Base-by-base conservation (phyloP, 176 grass and related monocot genomes). In the Zoysia pacifica region DNA sequence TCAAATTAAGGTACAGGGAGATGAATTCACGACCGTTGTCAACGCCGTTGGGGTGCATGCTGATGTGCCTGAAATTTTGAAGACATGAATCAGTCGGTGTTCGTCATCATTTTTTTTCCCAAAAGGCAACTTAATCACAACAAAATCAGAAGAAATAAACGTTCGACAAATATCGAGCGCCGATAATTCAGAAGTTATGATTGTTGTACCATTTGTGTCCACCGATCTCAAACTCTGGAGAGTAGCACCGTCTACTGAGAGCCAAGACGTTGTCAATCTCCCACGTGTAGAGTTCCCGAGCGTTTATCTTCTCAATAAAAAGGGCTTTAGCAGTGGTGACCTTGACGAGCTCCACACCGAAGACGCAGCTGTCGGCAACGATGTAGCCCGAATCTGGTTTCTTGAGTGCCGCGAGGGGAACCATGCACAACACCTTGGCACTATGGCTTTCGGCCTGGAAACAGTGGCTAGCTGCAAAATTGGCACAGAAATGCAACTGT, bases 311-410 rank as follows among this genome's bases (percentile, higher is more conserved):
- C 45, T 63, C 14, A 63, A 40, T 45, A 38, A 11, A 1, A 28
- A 51, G 13, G 28, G 35, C 14, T 37, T 51, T 65, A 59, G 44
- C 4, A 51, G 60, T 63, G 28, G 44, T 60, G 48, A 74, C 35
- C 16, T 51, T 51, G 50, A 76, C 59, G 36, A 85, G 46, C 62
- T 85, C 51, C 19, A 85, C 74, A 1, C 74, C 74, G 7, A 85
- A 42, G 19, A 63, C 65, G 39, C 74, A 70, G 20, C 65, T 78
- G 66, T 85, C 74, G 0, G 44, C 37, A 38, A 79, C 3, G 7
- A 85, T 48, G 65, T 79, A 79, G 51, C 59, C 66, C 0, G 47
- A 68, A 19, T 51, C 14, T 2, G 12, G 7, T 18, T 65, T 48
- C 66, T 50, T 79, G 20, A 79, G 53, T 70, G 65, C 52, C 52